Conservation (phyloP, 2,329 filamentous ascomycete species). For the Aspergillus carbonarius region DNA sequence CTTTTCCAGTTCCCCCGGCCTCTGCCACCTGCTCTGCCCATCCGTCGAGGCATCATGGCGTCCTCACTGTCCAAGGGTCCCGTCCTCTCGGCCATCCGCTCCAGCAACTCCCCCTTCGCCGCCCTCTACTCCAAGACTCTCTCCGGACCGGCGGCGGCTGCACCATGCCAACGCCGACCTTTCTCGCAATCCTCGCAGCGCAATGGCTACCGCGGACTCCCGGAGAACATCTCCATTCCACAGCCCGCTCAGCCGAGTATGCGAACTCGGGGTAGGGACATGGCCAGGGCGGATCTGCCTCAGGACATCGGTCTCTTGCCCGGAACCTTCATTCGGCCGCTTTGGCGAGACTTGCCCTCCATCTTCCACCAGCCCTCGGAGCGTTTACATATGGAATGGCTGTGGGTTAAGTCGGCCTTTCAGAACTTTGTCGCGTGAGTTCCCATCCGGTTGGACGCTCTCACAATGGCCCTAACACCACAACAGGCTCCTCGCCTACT, state of each 20-base stretch:
- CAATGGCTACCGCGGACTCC: slow-evolving; percentile 15
- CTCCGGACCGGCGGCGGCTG: slow-evolving; percentile 7
- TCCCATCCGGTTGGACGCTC: background rate
- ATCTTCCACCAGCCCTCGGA: slow-evolving; percentile 39
- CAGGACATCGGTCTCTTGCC: slow-evolving; percentile 49
- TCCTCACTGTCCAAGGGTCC: slow-evolving; percentile 28
- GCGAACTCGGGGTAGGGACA: slow-evolving; percentile 33
- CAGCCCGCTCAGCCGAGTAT: slow-evolving; percentile 41
- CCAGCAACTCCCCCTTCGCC: slow-evolving; percentile 15
- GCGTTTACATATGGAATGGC: slow-evolving; percentile 42
- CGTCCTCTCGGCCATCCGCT: slow-evolving; percentile 19
- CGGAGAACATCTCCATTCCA: slow-evolving; percentile 26
- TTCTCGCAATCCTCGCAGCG: slow-evolving; percentile 36
- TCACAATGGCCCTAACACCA: slow-evolving; percentile 13
- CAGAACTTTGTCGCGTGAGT: slow-evolving; percentile 38
- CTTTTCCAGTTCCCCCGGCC: background rate
- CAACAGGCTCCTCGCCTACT: slow-evolving; percentile 31
- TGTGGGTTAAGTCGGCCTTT: slow-evolving; percentile 35
- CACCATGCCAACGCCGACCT: slow-evolving; percentile 30
- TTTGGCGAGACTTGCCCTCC: slow-evolving; percentile 42
- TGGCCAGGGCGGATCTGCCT: slow-evolving; percentile 35
- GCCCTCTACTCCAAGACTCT: background rate
- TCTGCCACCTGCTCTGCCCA: slow-evolving; percentile 5
- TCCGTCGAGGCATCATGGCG: slow-evolving; percentile 29
- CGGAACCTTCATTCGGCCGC: slow-evolving; percentile 41